Evolutionary conservation across 129 eudicot genomes (phyloP).

Genomic region (Solidago caesia): DNA sequence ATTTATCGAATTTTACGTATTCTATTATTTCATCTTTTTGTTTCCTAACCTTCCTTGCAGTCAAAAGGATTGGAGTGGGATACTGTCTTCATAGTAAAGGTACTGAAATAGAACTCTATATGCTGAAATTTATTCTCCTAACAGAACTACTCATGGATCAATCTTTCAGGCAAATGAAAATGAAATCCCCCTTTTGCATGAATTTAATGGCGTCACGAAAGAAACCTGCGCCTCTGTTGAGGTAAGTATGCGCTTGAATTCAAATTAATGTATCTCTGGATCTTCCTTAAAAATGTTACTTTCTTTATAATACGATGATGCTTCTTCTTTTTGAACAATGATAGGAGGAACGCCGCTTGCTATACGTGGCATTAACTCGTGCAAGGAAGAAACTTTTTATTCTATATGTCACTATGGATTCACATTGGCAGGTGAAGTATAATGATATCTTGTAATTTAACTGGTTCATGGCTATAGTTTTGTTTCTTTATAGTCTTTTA

Average conservation of each 20-base stretch:
- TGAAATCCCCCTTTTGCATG: slow-evolving; percentile 96
- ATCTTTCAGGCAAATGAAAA: slow-evolving; percentile 75
- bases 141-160: slow-evolving; percentile 26
- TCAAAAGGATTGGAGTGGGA: slow-evolving; percentile 99
- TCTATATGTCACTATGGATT: slow-evolving; percentile 72
- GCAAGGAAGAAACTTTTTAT: slow-evolving; percentile 86
- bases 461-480: not conserved
- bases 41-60: slow-evolving; percentile 50
- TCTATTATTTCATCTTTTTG: slow-evolving; percentile 6
- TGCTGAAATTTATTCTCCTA: slow-evolving; percentile 10
- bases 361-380: slow-evolving; percentile 94
- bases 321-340: slow-evolving; percentile 13
- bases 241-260: slow-evolving; percentile 41
- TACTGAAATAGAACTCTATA: slow-evolving; percentile 23
- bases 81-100: slow-evolving; percentile 96
- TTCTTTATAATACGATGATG: not conserved
- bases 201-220: slow-evolving; percentile 59
- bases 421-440: slow-evolving; percentile 84
- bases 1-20: slow-evolving; percentile 1
- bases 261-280: not conserved
- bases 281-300: not conserved
- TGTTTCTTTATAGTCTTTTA: not conserved
- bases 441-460: slow-evolving; percentile 6
- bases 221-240: slow-evolving; percentile 66
- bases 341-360: slow-evolving; percentile 88